Conservation (phyloP, 2,329 filamentous ascomycete genomes). For the Bertia moriformis region DNA sequence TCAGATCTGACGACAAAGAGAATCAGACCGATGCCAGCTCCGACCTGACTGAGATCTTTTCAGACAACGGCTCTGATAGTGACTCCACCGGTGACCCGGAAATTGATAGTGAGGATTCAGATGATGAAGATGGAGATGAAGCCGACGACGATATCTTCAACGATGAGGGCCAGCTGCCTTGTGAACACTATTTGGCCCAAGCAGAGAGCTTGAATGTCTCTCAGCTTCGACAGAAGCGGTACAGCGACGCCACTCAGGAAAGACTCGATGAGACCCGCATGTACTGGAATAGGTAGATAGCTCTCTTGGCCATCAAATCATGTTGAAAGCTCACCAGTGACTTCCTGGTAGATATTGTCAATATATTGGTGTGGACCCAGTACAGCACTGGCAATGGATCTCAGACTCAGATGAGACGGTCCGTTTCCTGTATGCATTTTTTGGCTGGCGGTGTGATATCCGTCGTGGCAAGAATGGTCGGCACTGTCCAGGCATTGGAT, state of each 20-base stretch:
- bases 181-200: conserved; percentile 9
- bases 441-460: conserved; percentile 7
- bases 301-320: no score
- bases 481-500: conserved; percentile 4
- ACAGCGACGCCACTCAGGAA: conserved; percentile 10
- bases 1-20: no score
- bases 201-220: conserved; percentile 11
- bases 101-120: no score
- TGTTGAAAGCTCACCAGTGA: no score
- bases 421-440: conserved; percentile 10
- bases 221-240: conserved; percentile 11
- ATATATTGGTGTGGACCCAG: conserved; percentile 6
- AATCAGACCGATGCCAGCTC: no score
- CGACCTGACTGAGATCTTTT: no score
- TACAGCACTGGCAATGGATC: conserved; percentile 7
- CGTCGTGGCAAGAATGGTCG: conserved; percentile 6
- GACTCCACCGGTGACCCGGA: no score
- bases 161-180: conserved; percentile 6
- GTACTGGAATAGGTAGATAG: conserved; percentile 10
- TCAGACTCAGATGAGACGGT: conserved; percentile 12
- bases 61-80: no score
- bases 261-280: conserved; percentile 10
- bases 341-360: conserved; percentile 8
- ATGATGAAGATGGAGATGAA: no score
- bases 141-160: no score